phyloP scores from a whole-genome alignment of 2,329 filamentous ascomycete species.

The Rasamsonia emersonii region DNA sequence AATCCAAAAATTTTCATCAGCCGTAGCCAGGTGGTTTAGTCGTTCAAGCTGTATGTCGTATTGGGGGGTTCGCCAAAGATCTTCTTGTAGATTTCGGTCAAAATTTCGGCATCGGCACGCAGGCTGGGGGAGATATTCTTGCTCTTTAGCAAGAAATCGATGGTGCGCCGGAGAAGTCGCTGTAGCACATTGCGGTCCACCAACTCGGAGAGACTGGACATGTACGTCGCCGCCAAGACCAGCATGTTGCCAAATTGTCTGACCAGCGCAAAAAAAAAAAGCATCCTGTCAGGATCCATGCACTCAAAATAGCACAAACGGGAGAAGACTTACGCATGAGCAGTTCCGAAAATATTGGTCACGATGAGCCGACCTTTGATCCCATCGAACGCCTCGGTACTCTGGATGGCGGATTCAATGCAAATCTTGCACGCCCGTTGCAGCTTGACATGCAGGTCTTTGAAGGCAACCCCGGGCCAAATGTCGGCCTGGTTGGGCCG shows the following conservation, averaged over 20 bases:
- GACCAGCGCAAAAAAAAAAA: slow-evolving; percentile 10
- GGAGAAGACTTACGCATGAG: slow-evolving; percentile 70
- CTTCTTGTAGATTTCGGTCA: slow-evolving; percentile 45
- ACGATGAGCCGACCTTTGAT: slow-evolving; percentile 62
- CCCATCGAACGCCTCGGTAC: slow-evolving; percentile 72
- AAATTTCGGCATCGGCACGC: slow-evolving; percentile 62
- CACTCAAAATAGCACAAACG: slow-evolving; percentile 2
- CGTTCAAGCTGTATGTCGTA: slow-evolving; percentile 4
- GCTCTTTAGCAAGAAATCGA: slow-evolving; percentile 63
- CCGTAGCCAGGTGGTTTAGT: not conserved
- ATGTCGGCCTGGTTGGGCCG: slow-evolving; percentile 2
- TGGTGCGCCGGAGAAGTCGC: slow-evolving; percentile 61
- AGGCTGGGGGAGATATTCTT: slow-evolving; percentile 68
- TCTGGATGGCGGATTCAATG: slow-evolving; percentile 68
- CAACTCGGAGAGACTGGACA: slow-evolving; percentile 53
- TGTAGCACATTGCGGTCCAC: slow-evolving; percentile 51
- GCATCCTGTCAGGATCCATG: slow-evolving; percentile 15
- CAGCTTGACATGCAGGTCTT: slow-evolving; percentile 39
- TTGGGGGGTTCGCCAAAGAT: slow-evolving; percentile 30
- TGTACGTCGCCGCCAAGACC: slow-evolving; percentile 74
- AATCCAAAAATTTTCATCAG: too few species aligned
- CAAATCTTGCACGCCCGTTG: slow-evolving; percentile 52
- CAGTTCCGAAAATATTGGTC: slow-evolving; percentile 93
- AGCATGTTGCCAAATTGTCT: slow-evolving; percentile 97
- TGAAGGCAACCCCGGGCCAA: slow-evolving; percentile 18